phyloP scores from a whole-genome alignment of 2,329 filamentous ascomycete species.

The Dothideomycetes sp. region DNA sequence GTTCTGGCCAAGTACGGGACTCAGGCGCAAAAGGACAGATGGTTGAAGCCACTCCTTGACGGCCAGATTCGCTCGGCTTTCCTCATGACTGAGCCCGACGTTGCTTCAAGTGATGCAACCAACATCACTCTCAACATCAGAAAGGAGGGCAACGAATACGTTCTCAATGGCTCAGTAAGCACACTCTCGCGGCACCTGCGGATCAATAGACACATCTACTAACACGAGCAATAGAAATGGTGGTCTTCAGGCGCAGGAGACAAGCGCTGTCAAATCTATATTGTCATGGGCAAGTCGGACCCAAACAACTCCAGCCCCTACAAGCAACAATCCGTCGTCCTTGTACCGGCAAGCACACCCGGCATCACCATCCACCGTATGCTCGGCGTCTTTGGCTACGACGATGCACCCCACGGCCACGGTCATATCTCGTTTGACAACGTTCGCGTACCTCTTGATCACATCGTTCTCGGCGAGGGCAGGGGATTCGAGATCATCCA shows the following conservation, averaged over 20 bases:
- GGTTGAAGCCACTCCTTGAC: constrained; percentile 38
- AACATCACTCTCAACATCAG: constrained; percentile 56
- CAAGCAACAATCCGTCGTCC: constrained; percentile 83
- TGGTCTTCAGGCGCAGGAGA: constrained; percentile 96
- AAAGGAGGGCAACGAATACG: constrained; percentile 75
- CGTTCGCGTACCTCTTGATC: constrained; percentile 73
- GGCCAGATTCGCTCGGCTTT: constrained; percentile 39
- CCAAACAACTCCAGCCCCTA: constrained; percentile 65
- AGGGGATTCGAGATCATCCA: constrained; percentile 98
- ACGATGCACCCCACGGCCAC: constrained; percentile 97
- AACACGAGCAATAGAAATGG: constrained; percentile 64
- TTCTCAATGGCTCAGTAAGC: constrained; percentile 74
- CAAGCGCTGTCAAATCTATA: constrained; percentile 81
- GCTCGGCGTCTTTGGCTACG: constrained; percentile 88
- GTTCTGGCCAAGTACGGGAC: constrained; percentile 42
- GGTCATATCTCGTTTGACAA: constrained; percentile 84
- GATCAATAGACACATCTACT: not conserved
- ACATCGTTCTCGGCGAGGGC: constrained; percentile 85
- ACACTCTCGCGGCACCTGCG: no score
- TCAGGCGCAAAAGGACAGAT: constrained; percentile 37
- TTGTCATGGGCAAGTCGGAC: constrained; percentile 93
- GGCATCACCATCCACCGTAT: constrained; percentile 91
- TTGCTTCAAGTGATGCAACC: constrained; percentile 39
- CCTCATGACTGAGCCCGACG: constrained; percentile 41
- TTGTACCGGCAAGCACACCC: constrained; percentile 70